Evolutionary conservation across 768 basidiomycete genomes (phyloP).

Genomic region (Tulasnella calospora): DNA sequence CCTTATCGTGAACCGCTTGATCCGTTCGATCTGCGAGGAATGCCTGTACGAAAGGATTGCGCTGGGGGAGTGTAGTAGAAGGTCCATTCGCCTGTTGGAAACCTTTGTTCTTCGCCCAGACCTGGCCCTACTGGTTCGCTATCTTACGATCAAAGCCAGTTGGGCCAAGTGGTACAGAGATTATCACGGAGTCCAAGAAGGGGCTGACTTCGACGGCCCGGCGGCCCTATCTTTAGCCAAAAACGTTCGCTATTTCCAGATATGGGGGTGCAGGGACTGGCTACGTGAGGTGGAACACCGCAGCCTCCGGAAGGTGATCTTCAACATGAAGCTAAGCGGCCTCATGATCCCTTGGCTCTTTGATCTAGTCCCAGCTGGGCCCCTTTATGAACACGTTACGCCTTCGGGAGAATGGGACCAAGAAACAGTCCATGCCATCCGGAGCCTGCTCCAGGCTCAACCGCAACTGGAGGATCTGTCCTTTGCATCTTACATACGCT

Average conservation of each 20-base stretch:
- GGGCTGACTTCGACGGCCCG: not conserved
- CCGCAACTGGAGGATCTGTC: not conserved
- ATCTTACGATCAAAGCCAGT: not conserved
- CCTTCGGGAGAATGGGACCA: not conserved
- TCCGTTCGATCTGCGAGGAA: not conserved
- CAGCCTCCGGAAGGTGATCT: not conserved
- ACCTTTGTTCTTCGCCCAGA: not conserved
- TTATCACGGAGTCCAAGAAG: not conserved
- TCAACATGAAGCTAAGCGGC: not conserved
- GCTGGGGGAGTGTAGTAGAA: not conserved
- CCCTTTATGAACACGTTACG: not conserved
- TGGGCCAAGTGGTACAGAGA: not conserved
- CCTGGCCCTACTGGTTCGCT: not conserved
- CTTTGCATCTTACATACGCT: not conserved
- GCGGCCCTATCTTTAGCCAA: not conserved
- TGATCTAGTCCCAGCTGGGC: too few relatives aligned
- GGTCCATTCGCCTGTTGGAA: not conserved
- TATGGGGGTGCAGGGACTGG: not conserved
- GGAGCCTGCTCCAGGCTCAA: not conserved
- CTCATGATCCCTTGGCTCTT: not conserved
- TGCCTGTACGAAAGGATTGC: not conserved
- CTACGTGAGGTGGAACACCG: too few relatives aligned
- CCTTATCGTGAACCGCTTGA: not conserved
- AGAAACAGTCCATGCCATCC: not conserved
- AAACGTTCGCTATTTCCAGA: not conserved